Conservation (phyloP, 2,329 filamentous ascomycete species). For the Cladosporium sphaerospermum region DNA sequence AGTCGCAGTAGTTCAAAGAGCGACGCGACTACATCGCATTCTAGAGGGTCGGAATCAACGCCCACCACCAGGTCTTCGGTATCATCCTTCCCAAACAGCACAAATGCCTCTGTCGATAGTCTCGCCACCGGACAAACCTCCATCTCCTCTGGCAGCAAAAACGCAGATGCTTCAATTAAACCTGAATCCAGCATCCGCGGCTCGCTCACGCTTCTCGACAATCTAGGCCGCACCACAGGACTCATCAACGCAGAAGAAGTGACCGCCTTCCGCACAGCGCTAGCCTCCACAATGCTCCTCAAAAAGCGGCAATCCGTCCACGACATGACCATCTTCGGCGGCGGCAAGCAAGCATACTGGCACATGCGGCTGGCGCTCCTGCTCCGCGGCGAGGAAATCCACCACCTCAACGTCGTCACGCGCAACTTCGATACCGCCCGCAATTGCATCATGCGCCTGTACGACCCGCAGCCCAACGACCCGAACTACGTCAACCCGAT, state of each 20-base stretch:
- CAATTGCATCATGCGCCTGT: conserved; percentile 49
- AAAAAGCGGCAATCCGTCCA: conserved; percentile 62
- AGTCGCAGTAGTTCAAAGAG: conserved; percentile 15
- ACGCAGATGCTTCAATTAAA: conserved; percentile 20
- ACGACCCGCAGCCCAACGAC: conserved; percentile 37
- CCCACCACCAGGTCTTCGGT: conserved; percentile 22
- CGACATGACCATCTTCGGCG: conserved; percentile 77
- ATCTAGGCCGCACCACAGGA: conserved; percentile 51
- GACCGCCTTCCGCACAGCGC: conserved; percentile 62
- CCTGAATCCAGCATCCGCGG: conserved; percentile 45
- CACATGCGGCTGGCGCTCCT: conserved; percentile 79
- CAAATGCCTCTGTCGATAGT: conserved; percentile 19
- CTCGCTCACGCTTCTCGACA: conserved; percentile 54
- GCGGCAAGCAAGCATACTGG: conserved; percentile 90
- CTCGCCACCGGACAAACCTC: conserved; percentile 15
- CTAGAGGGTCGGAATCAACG: conserved; percentile 20
- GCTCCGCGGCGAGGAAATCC: conserved; percentile 62
- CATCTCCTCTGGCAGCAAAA: conserved; percentile 26
- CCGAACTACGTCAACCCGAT: conserved; percentile 31
- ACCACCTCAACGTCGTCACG: conserved; percentile 77
- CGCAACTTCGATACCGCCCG: conserved; percentile 58
- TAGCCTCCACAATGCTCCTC: conserved; percentile 58
- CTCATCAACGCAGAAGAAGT: conserved; percentile 62
- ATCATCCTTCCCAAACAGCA: conserved; percentile 18
- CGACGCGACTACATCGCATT: conserved; percentile 21